Base-by-base conservation (phyloP, 2,329 filamentous ascomycete genomes). In the Fusarium nygamai region DNA sequence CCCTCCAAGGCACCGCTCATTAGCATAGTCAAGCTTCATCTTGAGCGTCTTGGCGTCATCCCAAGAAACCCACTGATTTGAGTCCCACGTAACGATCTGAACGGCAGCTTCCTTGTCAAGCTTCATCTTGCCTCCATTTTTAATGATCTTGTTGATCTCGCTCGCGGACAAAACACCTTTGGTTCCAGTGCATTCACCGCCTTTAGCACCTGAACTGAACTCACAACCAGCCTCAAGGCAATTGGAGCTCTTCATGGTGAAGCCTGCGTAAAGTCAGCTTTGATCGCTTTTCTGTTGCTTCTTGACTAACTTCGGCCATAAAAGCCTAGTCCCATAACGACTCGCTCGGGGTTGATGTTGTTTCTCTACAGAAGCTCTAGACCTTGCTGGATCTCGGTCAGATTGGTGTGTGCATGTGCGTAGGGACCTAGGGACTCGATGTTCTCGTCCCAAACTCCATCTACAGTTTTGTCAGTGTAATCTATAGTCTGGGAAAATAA, bases 21-120 rank as follows among this genome's bases (percentile, higher is more conserved):
- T 62, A 1, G 60, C 60, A 1, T 62, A 62, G 39, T 57, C 60
- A 13, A 62, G 24, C 8, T 62, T 62, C 38, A 44, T 62, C n/a
- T 56, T 62, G 11, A 62, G 60, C 0, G 60, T 62, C 20, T 62
- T n/a, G 0, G 60, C 31, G 0, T 62, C 60, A 4, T 62, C 60
- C 60, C 60, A 62, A 0, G 60, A 62, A 0, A 62, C 60, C 60
- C 60, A 62, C 5, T 62, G 60, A 0, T 62, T 57, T 1, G 48
- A 38, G 1, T 62, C 39, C 59, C 60, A 62, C 0, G 48, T 62
- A 0, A 62, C 60, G 0, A 62, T 62, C 24, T 62, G 31, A 0
- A 62, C 48, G 0, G 29, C 60, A 0, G 60, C 48, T 0, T 56
- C 24, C 3, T 57, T 1, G 0, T 62, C 60, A 0, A 62, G 31